Evolutionary conservation across 1,139 yeast genomes (phyloP), one percentile per base, ranked within the genome.

Genomic region (Yamadazyma triangularis): DNA sequence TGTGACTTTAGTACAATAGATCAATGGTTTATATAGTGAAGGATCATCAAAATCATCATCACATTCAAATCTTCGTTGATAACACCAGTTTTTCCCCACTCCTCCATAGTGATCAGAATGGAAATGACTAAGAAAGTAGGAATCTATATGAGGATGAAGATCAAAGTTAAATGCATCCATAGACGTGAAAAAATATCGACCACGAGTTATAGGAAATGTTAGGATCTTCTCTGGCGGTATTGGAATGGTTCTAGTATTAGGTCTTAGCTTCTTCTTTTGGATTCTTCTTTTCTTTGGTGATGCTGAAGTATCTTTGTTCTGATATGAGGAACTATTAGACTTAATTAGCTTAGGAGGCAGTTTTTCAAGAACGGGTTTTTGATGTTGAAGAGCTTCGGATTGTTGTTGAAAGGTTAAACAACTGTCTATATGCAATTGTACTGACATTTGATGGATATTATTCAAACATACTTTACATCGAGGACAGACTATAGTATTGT

Each of bases 31-130:
- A 35, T 56, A 57, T 26, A 47, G 61, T 0, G 82, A 79, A 24
- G 74, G 70, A 29, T 60, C 53, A 6, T 47, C 52, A 29, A 50
- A 55, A 28, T 60, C 60, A 23, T 46, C 50, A 13, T 50, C 50
- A 12, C 50, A 50, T 4, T 51, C 56, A 34, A 66, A 60, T 2
- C 64, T 57, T 20, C 72, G 41, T 37, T 67, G 69, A 28, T 58
- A 57, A 36, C 72, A 59, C 97, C 97, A 91, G 23, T 71, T 67
- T 45, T 83, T 83, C 3, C 79, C 62, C 13, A 91, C 58, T 0
- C 97, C 97, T 3, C 87, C 88, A 50, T 91, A 91, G 52, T 91
- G 98, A 52, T 91, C 98, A 0, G 94, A 66, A 54, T 91, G 98
- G 57, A 85, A 89, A 59, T 91, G 98, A 1, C 89, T 73, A 23